Conservation (phyloP, 345 rosid genomes). For the Hibiscus mutabilis region DNA sequence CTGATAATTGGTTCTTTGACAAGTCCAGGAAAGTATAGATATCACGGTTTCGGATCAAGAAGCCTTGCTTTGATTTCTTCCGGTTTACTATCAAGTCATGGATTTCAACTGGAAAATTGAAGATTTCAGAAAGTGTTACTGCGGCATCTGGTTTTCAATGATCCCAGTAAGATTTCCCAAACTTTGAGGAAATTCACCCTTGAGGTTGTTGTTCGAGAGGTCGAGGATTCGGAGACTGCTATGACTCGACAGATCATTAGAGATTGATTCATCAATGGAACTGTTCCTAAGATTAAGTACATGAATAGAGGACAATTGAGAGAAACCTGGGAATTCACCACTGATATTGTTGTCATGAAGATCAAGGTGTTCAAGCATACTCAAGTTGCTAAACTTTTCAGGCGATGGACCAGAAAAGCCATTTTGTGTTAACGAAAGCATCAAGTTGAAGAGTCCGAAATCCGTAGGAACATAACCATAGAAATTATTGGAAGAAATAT, state of each 20-base stretch:
- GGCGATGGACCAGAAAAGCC: constrained; percentile 24
- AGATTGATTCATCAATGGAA: constrained; percentile 26
- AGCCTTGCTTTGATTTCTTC: constrained; percentile 30
- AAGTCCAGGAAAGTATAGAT: constrained; percentile 32
- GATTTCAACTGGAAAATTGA: constrained; percentile 1
- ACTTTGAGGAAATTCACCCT: constrained; percentile 25
- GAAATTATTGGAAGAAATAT: constrained; percentile 20
- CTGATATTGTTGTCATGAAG: constrained; percentile 31
- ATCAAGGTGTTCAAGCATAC: constrained; percentile 24
- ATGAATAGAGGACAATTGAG: constrained; percentile 20
- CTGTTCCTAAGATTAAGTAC: constrained; percentile 32
- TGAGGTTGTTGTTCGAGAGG: constrained; percentile 26
- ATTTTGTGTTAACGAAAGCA: constrained; percentile 22
- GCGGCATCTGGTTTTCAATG: background rate
- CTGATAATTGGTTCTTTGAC: constrained; percentile 31
- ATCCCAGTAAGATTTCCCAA: constrained; percentile 31
- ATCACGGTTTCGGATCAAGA: constrained; percentile 6
- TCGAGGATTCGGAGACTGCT: constrained; percentile 30
- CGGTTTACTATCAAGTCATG: constrained; percentile 21
- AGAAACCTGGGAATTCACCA: constrained; percentile 21
- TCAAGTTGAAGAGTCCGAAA: background rate
- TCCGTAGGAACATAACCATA: constrained; percentile 23
- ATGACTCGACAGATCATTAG: constrained; percentile 23
- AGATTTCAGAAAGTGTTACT: background rate
- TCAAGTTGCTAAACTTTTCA: constrained; percentile 11